These are phyloP conservation scores for Hevea brasiliensis DNA, from an alignment of 345 rosid species.

Conservation along the genomic window DNA sequence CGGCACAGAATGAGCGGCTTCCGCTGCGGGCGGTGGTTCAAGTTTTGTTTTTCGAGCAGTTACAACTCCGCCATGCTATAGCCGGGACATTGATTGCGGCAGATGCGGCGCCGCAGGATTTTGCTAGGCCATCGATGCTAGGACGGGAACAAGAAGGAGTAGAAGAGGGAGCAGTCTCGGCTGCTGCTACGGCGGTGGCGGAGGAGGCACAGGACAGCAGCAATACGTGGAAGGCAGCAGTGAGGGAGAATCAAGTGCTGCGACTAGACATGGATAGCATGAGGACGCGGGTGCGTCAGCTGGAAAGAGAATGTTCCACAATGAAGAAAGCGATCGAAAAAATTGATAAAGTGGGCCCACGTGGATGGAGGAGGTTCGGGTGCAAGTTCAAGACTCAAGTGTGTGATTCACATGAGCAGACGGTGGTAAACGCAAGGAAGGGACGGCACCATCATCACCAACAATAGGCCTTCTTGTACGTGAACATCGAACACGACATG, in stretches of 20 bases:
- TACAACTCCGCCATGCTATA: conserved; percentile 86
- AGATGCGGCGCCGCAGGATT: conserved; percentile 47
- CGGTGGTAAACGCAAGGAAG: conserved; percentile 53
- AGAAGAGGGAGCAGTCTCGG: conserved; percentile 22
- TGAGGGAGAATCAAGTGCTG: conserved; percentile 92
- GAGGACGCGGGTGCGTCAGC: conserved; percentile 87
- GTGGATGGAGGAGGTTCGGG: conserved; percentile 59
- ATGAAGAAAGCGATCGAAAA: conserved; percentile 85
- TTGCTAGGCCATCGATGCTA: conserved; percentile 40
- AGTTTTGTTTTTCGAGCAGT: conserved; percentile 94
- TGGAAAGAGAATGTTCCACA: conserved; percentile 81
- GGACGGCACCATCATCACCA: conserved; percentile 42
- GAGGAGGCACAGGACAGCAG: conserved; percentile 26
- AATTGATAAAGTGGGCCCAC: conserved; percentile 55
- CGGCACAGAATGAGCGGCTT: conserved; percentile 94
- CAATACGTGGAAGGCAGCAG: conserved; percentile 62
- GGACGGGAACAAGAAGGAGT: conserved; percentile 34
- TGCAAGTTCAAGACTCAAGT: conserved; percentile 94
- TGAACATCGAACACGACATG: background rate
- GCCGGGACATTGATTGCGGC: conserved; percentile 77
- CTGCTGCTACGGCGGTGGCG: background rate
- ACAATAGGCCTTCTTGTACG: conserved; percentile 21
- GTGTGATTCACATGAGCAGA: conserved; percentile 82
- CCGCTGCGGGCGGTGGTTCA: conserved; percentile 94
- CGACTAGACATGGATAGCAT: conserved; percentile 96